Evolutionary conservation across 768 basidiomycete species (phyloP), one percentile per base, ranked within the genome.

Genomic region (Suillus plorans): DNA sequence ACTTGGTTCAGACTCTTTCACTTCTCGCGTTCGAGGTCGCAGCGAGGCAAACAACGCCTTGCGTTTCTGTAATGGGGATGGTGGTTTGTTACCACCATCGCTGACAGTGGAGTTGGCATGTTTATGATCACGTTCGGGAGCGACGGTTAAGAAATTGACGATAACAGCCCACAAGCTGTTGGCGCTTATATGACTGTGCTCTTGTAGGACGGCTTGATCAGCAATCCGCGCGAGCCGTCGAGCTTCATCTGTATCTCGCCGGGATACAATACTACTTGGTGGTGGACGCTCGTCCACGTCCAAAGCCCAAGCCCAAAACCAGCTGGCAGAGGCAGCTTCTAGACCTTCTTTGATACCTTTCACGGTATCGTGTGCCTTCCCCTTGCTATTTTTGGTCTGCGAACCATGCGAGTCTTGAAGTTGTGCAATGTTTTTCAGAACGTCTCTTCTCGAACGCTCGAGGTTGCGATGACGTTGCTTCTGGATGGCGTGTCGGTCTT

Each of bases 201-300:
- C 84, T 70, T 86, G 86, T 20, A 87, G 68, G 50, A 88, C 79
- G 18, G 84, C 81, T 73, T 85, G 82, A 71, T 94, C 92, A 6
- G 92, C 93, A 42, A 92, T 82, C 60, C 82, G 84, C 31, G 90
- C 91, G 47, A 95, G 78, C 70, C 84, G 80, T 31, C 87, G 80
- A 12, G 92, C 93, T 77, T 95, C 92, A 45, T 81, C 80, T 6
- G 94, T 96, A 70, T 99, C 96, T 61, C 95, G 78, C 63, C 95
- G 80, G n/a, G 92, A 88, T 39, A 92, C 92, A 69, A 98, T 94
- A 61, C 94, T 95, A 70, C 90, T 92, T 3, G 96, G 92, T 5
- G 97, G 97, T 4, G 97, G 97, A 22, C 82, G 81, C 77, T 97
- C 95, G 60, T 85, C 80, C 18, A 81, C 86, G 66, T 93, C 89